Evolutionary conservation across 495 filamentous ascomycete genomes (phyloP).

Genomic region (Corynascus novoguineensis): DNA sequence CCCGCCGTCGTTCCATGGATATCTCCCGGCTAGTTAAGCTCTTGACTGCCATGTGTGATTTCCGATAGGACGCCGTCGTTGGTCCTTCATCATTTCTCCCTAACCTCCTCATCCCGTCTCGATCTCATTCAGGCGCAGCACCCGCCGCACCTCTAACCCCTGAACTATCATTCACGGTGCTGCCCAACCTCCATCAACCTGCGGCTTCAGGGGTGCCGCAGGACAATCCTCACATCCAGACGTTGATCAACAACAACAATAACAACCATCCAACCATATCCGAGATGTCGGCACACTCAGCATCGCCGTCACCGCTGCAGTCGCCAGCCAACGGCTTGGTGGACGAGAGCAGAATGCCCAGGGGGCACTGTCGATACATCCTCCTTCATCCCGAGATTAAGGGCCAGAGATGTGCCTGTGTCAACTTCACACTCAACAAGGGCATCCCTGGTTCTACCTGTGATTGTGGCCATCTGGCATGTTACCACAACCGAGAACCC

Average conservation of each 20-base stretch:
- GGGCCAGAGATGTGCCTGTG: constrained; percentile 51
- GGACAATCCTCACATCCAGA: background rate
- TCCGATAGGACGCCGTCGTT: constrained; percentile 24
- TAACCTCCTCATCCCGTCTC: background rate
- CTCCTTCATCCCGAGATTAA: constrained; percentile 49
- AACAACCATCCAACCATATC: constrained; percentile 5
- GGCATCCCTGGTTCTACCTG: constrained; percentile 47
- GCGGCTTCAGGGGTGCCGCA: constrained; percentile 4
- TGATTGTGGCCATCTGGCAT: constrained; percentile 52
- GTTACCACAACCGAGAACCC: constrained; percentile 45
- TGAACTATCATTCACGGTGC: background rate
- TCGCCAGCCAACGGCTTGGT: constrained; percentile 19
- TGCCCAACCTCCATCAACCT: background rate
- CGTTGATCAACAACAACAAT: background rate
- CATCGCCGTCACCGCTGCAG: constrained; percentile 31
- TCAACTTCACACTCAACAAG: constrained; percentile 48
- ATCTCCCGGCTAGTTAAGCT: constrained; percentile 11
- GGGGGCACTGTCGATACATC: constrained; percentile 53
- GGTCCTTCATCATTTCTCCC: background rate
- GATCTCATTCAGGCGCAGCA: background rate
- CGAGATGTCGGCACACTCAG: constrained; percentile 24
- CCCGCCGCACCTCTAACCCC: background rate
- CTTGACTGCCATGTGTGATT: constrained; percentile 29
- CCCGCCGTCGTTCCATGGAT: constrained; percentile 26
- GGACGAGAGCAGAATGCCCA: constrained; percentile 44